Evolutionary conservation across 2,329 filamentous ascomycete species (phyloP), one percentile per base, ranked within the genome.

Genomic region (Colletotrichum musicola): DNA sequence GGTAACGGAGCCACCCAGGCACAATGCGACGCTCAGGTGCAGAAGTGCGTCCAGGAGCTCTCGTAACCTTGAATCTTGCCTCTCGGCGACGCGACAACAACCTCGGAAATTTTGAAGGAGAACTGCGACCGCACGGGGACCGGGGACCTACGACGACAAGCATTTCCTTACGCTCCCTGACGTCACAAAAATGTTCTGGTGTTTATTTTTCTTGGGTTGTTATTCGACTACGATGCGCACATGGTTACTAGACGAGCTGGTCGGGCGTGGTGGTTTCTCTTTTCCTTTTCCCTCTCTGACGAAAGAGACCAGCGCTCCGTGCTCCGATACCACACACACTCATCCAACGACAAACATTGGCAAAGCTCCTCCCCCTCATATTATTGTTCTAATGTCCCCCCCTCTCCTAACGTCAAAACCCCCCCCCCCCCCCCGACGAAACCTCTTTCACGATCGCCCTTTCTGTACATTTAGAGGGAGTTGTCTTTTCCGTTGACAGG

Each of bases 1-100:
- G 72, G 81, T 14, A 71, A 75, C 4, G 81, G 81, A 47, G 75
- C 81, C 67, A 80, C 78, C 4, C 77, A 85, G 30, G 71, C 74
- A n/a, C 84, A 89, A 64, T 92, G 89, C 80, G 81, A 85, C 70
- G 74, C 79, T 4, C 89, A 92, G 78, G 81, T 89, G 73, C 71
- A 70, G 16, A 73, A 79, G 27, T 87, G 85, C 67, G 71, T 77
- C 22, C 74, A 77, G 35, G 78, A 79, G n/a, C 73, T 77, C 49
- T 76, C 77, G 44, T 77, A 74, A 72, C 30, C 42, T 49, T 44
- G 54, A 12, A 13, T 25, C 14, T 50, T 25, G 14, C 9, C n/a
- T 22, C 30, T 51, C 49, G 25, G 16, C 20, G 20, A 27, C 59
- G 49, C 50, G 25, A 63, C 64, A 46, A 62, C 30, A 42, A 58